phyloP scores from a whole-genome alignment of 108 stramenopile genomes.

The Skeletonema marinoi region DNA sequence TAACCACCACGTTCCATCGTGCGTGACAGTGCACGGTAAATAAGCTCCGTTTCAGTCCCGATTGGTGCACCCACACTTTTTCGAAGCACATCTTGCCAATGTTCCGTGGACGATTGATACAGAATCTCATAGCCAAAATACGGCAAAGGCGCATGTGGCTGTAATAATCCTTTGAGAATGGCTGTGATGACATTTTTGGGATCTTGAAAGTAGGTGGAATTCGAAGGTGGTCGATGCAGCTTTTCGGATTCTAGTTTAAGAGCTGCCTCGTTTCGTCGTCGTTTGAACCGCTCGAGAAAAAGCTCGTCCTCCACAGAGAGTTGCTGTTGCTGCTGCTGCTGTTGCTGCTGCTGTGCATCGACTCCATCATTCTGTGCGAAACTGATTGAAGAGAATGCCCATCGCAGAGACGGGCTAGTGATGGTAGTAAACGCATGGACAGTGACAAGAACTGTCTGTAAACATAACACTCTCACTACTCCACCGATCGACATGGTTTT shows the following conservation, averaged over 20 bases:
- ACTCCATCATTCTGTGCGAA: neutral
- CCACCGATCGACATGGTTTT: neutral
- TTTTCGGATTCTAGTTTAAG: neutral
- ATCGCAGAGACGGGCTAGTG: neutral
- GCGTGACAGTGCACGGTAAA: conserved; percentile 47
- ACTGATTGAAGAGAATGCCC: neutral
- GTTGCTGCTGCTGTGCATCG: neutral
- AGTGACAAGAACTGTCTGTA: neutral
- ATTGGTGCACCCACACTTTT: conserved; percentile 58
- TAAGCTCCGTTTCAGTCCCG: conserved; percentile 17
- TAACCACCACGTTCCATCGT: conserved; percentile 53
- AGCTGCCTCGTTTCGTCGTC: conserved; percentile 11
- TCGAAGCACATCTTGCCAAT: conserved; percentile 48
- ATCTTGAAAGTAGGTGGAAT: conserved; percentile 3
- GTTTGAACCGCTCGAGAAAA: conserved; percentile 32
- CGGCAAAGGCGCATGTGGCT: conserved; percentile 21
- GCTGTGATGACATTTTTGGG: conserved; percentile 19
- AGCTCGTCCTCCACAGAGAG: conserved; percentile 10
- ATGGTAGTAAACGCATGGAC: neutral
- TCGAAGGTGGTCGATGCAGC: neutral
- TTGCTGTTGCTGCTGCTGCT: no score
- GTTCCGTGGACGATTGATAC: conserved; percentile 31
- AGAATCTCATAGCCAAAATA: conserved; percentile 46
- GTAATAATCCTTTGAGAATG: conserved; percentile 2
- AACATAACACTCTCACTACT: neutral